Evolutionary conservation across 176 grass and related monocot genomes (phyloP).

Genomic region (Paspalum notatum): DNA sequence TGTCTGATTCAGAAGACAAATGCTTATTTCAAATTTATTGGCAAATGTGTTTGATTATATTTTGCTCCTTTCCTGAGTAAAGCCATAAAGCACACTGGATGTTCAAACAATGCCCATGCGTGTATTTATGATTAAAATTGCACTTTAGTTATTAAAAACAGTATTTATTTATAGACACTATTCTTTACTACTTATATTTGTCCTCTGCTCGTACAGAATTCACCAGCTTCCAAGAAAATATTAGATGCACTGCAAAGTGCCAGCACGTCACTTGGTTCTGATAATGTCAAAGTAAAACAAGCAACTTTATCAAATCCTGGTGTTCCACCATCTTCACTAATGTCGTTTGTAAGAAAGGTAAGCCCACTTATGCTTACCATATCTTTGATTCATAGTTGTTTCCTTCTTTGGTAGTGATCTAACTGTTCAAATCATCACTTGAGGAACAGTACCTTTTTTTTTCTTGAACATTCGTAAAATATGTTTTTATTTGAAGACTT

Average conservation of each 20-base stretch:
- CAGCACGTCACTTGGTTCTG: constrained; percentile 83
- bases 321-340: constrained; percentile 92
- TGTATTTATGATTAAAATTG: constrained; percentile 8
- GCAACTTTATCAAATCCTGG: constrained; percentile 83
- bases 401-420: neutral
- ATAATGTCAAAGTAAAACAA: constrained; percentile 82
- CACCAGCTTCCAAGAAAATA: constrained; percentile 69
- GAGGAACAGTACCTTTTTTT: neutral
- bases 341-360: constrained; percentile 91
- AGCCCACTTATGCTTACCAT: constrained; percentile 19
- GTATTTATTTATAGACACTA: neutral
- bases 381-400: constrained; percentile 14
- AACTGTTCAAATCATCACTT: neutral
- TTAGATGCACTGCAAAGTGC: constrained; percentile 73
- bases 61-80: constrained; percentile 16
- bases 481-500: constrained; percentile 21
- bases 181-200: constrained; percentile 27
- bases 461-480: neutral
- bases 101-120: neutral
- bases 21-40: constrained; percentile 3
- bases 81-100: neutral
- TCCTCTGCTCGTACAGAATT: constrained; percentile 59
- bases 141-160: neutral
- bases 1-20: neutral
- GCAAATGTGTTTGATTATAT: constrained; percentile 23